Conservation (phyloP, 106 monocot genomes). For the Narthecium ossifragum region DNA sequence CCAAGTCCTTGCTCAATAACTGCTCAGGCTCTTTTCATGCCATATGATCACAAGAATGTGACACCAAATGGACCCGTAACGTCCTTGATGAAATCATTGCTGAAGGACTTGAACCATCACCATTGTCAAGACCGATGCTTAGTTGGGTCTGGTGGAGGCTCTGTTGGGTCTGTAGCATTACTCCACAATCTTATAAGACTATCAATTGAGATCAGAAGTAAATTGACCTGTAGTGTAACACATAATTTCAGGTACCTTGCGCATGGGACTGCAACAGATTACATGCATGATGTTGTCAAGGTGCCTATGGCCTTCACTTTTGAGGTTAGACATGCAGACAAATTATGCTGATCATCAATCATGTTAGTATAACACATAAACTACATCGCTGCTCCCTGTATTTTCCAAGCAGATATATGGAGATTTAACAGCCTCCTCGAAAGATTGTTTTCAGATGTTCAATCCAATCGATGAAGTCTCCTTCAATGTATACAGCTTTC, state of each 20-base stretch:
- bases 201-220: too few species aligned
- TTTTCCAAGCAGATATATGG: conserved; percentile 85
- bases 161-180: conserved; percentile 71
- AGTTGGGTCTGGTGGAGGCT: conserved; percentile 86
- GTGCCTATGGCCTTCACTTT: conserved; percentile 92
- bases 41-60: conserved; percentile 94
- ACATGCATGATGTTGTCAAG: conserved; percentile 77
- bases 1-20: conserved; percentile 9
- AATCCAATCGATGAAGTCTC: conserved; percentile 65
- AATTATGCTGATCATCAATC: not conserved
- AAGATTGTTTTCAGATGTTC: conserved; percentile 97
- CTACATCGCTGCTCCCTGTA: not conserved
- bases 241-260: conserved; percentile 74
- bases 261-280: conserved; percentile 95
- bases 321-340: conserved; percentile 46
- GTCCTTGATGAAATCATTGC: conserved; percentile 54
- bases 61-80: conserved; percentile 53
- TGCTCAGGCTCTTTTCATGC: conserved; percentile 90
- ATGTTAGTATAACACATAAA: not conserved
- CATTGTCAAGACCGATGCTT: conserved; percentile 67
- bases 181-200: too few species aligned
- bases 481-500: conserved; percentile 50
- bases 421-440: conserved; percentile 45
- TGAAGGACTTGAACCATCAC: conserved; percentile 64
- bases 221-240: too few species aligned